Base-by-base conservation (phyloP, 2,329 filamentous ascomycete genomes). In the Fusarium ambrosium region DNA sequence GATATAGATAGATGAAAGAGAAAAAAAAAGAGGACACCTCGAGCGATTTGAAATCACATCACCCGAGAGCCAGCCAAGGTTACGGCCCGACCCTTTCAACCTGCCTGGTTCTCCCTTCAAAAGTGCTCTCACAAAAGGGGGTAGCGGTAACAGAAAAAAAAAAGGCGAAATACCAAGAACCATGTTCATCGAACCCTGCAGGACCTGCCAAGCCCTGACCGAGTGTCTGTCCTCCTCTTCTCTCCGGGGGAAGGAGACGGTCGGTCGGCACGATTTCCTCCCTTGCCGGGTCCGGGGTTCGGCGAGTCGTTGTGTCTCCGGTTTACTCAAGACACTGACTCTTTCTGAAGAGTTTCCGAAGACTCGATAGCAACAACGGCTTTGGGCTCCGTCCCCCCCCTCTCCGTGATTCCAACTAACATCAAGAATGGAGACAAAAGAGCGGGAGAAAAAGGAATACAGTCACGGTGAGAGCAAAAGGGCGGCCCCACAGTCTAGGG, bases 41-140 rank as follows among this genome's bases (percentile, higher is more conserved):
- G 41, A 29, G 43, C 22, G 59, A 32, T 59, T 27, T 36, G 13
- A 51, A 66, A 72, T 72, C 68, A 69, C 59, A 64, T 64, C 72
- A 75, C 22, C 41, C 20, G 24, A 45, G 63, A 45, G 60, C 73
- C 22, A 37, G 60, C 73, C 22, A 37, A 59, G 10, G 43, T 53
- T 65, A 75, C 72, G 72, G 72, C 61, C 72, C 72, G 69, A 74
- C 48, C 72, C 69, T 22, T 72, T 73, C 56, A 61, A 58, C 43
- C 58, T 51, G 45, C 20, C 11, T 43, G 39, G 39, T 41, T 41
- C 39, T 18, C 39, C 18, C 56, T 27, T 61, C n/a, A 13, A 27
- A 61, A 36, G 29, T 22, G 27, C 27, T 20, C 59, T 34, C 60
- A 43, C 20, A 48, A 71, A 71, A 67, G 71, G 68, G 71, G 61